phyloP scores from a whole-genome alignment of 2,329 filamentous ascomycete genomes.

The Davidsoniella eucalypti region DNA sequence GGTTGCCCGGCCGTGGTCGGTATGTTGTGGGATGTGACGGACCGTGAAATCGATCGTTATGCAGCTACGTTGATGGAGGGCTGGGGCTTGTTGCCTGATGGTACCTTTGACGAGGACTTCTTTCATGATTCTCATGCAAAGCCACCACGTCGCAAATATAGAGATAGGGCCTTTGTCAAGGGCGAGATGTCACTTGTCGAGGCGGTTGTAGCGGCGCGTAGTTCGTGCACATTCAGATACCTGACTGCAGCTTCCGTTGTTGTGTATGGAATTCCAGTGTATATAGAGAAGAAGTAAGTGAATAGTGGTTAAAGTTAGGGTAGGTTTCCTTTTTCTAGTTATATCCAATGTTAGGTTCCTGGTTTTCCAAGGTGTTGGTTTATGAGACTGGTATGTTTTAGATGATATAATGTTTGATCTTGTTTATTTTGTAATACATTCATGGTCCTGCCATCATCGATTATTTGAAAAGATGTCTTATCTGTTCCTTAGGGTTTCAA shows the following conservation, averaged over 20 bases:
- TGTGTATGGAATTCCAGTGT: slow-evolving; percentile 89
- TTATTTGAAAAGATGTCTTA: no score
- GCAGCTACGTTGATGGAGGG: slow-evolving; percentile 61
- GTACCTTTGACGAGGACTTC: slow-evolving; percentile 25
- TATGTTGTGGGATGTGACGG: slow-evolving; percentile 95
- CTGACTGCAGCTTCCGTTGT: slow-evolving; percentile 87
- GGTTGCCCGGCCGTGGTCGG: slow-evolving; percentile 76
- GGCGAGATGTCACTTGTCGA: slow-evolving; percentile 47
- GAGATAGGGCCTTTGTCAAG: slow-evolving; percentile 19
- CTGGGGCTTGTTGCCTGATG: slow-evolving; percentile 57
- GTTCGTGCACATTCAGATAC: slow-evolving; percentile 74
- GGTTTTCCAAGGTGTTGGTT: no score
- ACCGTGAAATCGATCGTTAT: slow-evolving; percentile 92
- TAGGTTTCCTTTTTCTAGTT: neutral
- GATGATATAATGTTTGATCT: no score
- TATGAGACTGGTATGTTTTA: no score
- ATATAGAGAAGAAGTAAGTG: slow-evolving; percentile 32
- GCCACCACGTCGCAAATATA: slow-evolving; percentile 56
- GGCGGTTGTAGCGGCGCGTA: slow-evolving; percentile 59
- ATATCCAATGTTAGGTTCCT: no score
- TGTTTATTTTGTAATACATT: no score
- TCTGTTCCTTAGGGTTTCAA: no score
- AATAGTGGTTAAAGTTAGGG: neutral
- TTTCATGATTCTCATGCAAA: slow-evolving; percentile 66
- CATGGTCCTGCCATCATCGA: no score